Evolutionary conservation across 2,329 filamentous ascomycete genomes (phyloP), one percentile per base, ranked within the genome.

Genomic region (Ophioceras dolichostomum): DNA sequence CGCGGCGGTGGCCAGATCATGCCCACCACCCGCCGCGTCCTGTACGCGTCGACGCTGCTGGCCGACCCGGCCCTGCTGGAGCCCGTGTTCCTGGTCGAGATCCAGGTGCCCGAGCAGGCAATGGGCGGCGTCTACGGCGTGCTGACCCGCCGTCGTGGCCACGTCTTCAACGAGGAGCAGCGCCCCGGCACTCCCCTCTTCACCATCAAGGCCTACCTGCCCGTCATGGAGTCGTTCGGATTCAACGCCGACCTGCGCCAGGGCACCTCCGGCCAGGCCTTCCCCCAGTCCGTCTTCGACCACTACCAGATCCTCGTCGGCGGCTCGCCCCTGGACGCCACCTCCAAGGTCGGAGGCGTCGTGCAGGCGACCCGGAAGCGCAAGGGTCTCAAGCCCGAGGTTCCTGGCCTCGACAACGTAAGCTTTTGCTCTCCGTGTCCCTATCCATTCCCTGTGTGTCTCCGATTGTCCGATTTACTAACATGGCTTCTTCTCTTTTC

Each of bases 51-150:
- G 51, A 68, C 85, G 49, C 83, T 98, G 49, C 77, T 98, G 53
- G 88, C 91, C 56, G 78, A 94, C 53, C 91, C 91, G 50, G 79
- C 77, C 66, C 79, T 98, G 47, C 80, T 87, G 55, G 91, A 98
- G 78, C 91, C 91, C 59, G 84, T 98, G 68, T 98, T 93, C 83
- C 74, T 95, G 63, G 87, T 94, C 65, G 91, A 98, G 69, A 98
- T 98, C 67, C 88, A 95, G 74, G 91, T 98, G 47, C 89, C 89
- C 58, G 91, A 98, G 77, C 73, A 80, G 59, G 89, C 91, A 62
- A 96, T 98, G 91, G 91, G 91, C 77, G 91, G 91, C 78, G 94
- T 98, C 68, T 98, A 98, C 71, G 84, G 88, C 82, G 88, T 95
- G 61, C 84, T 98, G 56, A 95, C 88, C 68, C 83, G 88, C 60